Evolutionary conservation across 495 filamentous ascomycete genomes (phyloP), one percentile per base, ranked within the genome.

Genomic region (Diplogelasinospora grovesii): DNA sequence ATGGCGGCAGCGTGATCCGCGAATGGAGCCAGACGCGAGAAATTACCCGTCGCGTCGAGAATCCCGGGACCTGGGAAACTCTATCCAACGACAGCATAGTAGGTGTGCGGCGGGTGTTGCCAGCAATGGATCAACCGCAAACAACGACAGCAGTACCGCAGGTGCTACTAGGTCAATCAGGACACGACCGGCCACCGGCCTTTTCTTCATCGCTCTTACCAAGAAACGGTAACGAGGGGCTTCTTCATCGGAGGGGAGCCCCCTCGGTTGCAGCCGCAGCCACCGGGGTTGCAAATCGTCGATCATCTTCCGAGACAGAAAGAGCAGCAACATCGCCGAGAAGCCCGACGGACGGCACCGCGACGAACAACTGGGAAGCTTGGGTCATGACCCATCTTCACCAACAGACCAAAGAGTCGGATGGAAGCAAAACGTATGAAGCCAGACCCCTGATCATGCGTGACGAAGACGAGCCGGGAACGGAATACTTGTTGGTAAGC

Each of bases 401-500:
- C n/a, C n/a, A n/a, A n/a, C n/a, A n/a, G n/a, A n/a, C n/a, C n/a
- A n/a, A n/a, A n/a, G 63, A 62, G 26, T 39, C 46, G 19, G 52
- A 52, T 10, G 48, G 60, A 15, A 52, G 57, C 14, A 52, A 46
- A 6, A 15, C 9, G 2, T 61, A 62, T 46, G 69, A 72, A 39
- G 61, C 59, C 0, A 36, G 39, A 8, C 61, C 59, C 8, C 54
- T 73, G 11, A 56, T 62, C 15, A n/a, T 48, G 6, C 52, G 49
- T 9, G 34, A 48, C 13, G 49, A 60, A 3, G 50, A 52, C 2
- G 46, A 63, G 7, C 16, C 35, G 8, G 25, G 32, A 3, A n/a
- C n/a, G n/a, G n/a, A n/a, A n/a, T 61, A 76, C 28, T 64, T 87
- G 4, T 68, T 83, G 26, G 78, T 84, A 11, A 69, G 68, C 11